phyloP scores from a whole-genome alignment of 805 yeast genomes.

The Wickerhamiella nectarea region DNA sequence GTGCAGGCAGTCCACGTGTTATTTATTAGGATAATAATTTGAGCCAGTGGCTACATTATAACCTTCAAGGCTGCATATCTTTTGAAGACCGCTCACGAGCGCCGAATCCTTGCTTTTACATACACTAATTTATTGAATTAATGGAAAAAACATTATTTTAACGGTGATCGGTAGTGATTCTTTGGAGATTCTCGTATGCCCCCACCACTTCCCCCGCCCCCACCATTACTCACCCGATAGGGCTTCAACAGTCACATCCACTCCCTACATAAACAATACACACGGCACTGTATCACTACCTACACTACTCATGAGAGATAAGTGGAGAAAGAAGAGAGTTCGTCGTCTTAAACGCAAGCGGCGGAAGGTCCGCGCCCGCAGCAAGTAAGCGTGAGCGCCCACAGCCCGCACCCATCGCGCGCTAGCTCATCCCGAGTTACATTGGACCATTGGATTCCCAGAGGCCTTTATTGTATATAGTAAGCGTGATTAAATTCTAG shows the following conservation, averaged over 20 bases:
- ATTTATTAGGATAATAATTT: too few relatives aligned
- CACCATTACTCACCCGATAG: neutral
- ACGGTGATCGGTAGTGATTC: too few relatives aligned
- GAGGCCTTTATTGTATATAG: neutral
- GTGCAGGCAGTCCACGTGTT: too few relatives aligned
- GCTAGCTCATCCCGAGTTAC: neutral
- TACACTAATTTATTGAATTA: too few relatives aligned
- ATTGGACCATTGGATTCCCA: neutral
- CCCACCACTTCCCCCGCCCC: too few relatives aligned
- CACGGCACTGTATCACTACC: neutral
- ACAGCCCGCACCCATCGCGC: neutral
- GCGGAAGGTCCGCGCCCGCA: constrained; percentile 99
- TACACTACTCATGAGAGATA: constrained; percentile 36
- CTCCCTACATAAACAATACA: neutral
- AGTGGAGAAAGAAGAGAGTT: constrained; percentile 99
- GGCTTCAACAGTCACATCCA: neutral
- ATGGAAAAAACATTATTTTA: too few relatives aligned
- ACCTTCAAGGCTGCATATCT: too few relatives aligned
- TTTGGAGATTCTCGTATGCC: too few relatives aligned
- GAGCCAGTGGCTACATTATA: too few relatives aligned
- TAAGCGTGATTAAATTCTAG: neutral
- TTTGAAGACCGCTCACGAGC: too few relatives aligned
- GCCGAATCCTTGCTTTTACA: too few relatives aligned
- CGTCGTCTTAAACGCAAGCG: constrained; percentile 99
- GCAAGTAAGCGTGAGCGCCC: constrained; percentile 27